Conservation (phyloP, 257 asterid genomes). For the Salvia splendens region DNA sequence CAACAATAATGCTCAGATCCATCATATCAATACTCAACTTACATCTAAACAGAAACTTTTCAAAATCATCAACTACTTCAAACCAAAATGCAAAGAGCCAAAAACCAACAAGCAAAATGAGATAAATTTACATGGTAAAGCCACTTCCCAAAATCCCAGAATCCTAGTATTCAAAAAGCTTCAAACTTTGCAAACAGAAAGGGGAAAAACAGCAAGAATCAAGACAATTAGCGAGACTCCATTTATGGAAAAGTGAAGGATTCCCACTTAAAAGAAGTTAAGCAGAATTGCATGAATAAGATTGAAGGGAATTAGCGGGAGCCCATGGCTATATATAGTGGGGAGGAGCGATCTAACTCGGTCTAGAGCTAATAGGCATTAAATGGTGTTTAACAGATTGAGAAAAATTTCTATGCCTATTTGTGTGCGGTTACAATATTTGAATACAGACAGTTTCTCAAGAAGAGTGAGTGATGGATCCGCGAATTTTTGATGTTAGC, state of each 20-base stretch:
- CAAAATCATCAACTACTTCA: slow-evolving; percentile 33
- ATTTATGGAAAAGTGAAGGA: slow-evolving; percentile 25
- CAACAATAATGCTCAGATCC: slow-evolving; percentile 46
- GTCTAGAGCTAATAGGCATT: slow-evolving; percentile 38
- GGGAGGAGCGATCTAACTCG: slow-evolving; percentile 29
- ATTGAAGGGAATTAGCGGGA: slow-evolving; percentile 39
- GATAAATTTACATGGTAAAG: slow-evolving; percentile 40
- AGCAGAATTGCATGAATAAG: slow-evolving; percentile 33
- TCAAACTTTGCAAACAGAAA: slow-evolving; percentile 22
- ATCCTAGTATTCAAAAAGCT: slow-evolving; percentile 13
- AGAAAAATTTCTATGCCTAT: slow-evolving; percentile 23
- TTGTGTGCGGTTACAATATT: slow-evolving; percentile 36
- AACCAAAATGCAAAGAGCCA: slow-evolving; percentile 32
- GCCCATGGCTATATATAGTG: slow-evolving; percentile 38
- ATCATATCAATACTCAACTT: slow-evolving; percentile 36
- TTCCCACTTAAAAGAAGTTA: slow-evolving; percentile 30
- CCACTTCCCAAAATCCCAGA: slow-evolving; percentile 9
- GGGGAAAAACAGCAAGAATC: not conserved
- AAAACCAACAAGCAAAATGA: slow-evolving; percentile 21
- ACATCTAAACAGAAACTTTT: slow-evolving; percentile 38
- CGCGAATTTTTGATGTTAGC: no score
- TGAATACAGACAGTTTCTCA: slow-evolving; percentile 13
- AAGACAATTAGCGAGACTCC: slow-evolving; percentile 43
- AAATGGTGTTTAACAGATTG: slow-evolving; percentile 20
- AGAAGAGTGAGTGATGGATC: not conserved